Base-by-base conservation (phyloP, 2,329 filamentous ascomycete genomes). In the Epichloe uncinata region DNA sequence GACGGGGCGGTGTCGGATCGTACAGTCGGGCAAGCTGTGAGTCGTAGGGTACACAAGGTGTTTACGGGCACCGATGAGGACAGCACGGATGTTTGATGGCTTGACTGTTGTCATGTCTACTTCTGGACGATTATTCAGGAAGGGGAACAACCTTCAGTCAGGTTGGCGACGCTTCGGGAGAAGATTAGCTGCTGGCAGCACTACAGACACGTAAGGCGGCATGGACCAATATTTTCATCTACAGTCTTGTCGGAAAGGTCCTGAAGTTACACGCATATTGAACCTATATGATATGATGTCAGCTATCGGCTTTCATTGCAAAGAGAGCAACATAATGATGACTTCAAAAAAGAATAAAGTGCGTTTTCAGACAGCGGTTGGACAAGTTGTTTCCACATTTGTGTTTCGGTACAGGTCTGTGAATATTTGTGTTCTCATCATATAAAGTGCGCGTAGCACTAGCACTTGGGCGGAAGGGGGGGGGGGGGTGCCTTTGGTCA, bases 321-420 rank as follows among this genome's bases (percentile, higher is more conserved):
- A 35, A n/a, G 7, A 0, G 5, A 30, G 16, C 8, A 46, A 9
- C 3, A 3, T 4, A 38, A 35, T 7, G 7, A 18, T 3, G 16
- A 36, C 15, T 30, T 41, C 35, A 30, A 50, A 47, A 13, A 44
- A 22, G 44, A 20, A 51, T 47, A 16, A 42, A 50, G 44, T 30
- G 45, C 44, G 20, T 50, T 50, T 50, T 86, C 83, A 87, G 83
- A 87, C 81, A 87, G 84, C 83, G 84, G 82, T 87, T 87, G 84
- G 80, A 82, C 80, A 79, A 79, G 70, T 69, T 72, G 64, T 72
- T 75, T 85, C 83, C 75, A 85, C 82, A 87, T 74, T 74, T 57
- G 61, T 60, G 64, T 63, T 84, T 87, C 82, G 75, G 84, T 84
- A 84, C 84, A 88, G 84, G 84, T 88, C 84, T 87, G 83, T 87